These are phyloP conservation scores for Tarenaya hassleriana DNA, from an alignment of 345 rosid genomes.

Conservation along the genomic window DNA sequence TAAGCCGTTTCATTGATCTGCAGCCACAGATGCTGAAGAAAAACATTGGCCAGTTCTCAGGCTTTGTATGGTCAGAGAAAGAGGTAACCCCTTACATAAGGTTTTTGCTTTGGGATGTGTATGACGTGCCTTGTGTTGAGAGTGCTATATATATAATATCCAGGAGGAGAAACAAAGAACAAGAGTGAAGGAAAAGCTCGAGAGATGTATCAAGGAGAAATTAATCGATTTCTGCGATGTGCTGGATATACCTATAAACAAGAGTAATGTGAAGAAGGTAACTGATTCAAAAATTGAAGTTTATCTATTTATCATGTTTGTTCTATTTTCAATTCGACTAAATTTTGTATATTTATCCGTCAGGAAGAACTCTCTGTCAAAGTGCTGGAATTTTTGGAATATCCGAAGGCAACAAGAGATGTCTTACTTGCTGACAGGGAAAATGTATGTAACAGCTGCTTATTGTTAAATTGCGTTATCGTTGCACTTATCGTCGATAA, in stretches of 20 bases:
- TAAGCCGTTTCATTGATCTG: constrained; percentile 22
- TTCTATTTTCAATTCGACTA: constrained; percentile 3
- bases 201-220: constrained; percentile 86
- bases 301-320: not conserved
- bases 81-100: constrained; percentile 42
- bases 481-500: not conserved
- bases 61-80: constrained; percentile 77
- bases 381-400: constrained; percentile 76
- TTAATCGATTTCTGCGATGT: constrained; percentile 83
- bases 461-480: constrained; percentile 1
- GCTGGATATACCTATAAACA: constrained; percentile 74
- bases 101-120: constrained; percentile 11
- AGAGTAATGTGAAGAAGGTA: constrained; percentile 63
- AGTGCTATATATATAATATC: constrained; percentile 2
- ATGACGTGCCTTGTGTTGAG: constrained; percentile 11
- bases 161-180: constrained; percentile 75
- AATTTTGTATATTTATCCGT: constrained; percentile 14
- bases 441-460: constrained; percentile 42
- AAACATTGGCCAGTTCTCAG: constrained; percentile 89
- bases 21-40: constrained; percentile 74
- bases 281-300: constrained; percentile 4
- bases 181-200: constrained; percentile 76
- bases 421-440: constrained; percentile 69
- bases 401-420: constrained; percentile 80
- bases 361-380: constrained; percentile 84